Evolutionary conservation across 805 yeast genomes (phyloP), one percentile per base, ranked within the genome.

Genomic region (Metschnikowia shivogae): DNA sequence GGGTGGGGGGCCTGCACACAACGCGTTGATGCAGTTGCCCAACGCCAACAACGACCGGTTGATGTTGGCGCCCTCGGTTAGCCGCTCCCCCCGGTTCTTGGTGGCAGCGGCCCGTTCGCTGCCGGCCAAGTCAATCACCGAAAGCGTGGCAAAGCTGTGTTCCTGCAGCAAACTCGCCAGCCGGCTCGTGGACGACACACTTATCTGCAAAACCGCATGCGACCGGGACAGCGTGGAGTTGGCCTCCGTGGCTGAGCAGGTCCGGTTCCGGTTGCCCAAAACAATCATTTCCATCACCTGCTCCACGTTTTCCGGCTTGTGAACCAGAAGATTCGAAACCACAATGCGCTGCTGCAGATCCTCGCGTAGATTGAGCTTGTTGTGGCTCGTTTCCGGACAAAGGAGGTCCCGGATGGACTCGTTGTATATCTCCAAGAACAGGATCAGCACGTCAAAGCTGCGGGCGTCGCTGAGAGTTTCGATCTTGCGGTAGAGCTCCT

Each of bases 31-130:
- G 64, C 97, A 92, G 59, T 89, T 90, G 0, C 97, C 98, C 37
- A 92, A 72, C 0, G 98, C 96, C 39, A 92, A 65, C 36, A 92
- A 69, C 0, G 97, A 89, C 60, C 82, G 80, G 67, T 92, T 92
- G 59, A 92, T 92, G 61, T 88, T 88, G 11, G 97, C 98, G 24
- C 98, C 97, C 62, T 92, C 98, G 45, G 80, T 78, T 11, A 92
- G 72, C 39, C 96, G 68, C 27, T 74, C 78, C 0, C 98, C 98
- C 37, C 89, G 65, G 62, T 92, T 92, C 53, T 78, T 80, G 0
- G 98, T 89, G 0, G 93, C 85, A 0, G 93, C 82, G 0, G 98
- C 98, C 34, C 98, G 72, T 66, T 92, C 98, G 64, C 95, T 86
- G 4, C 98, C 98, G 0, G 98, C 98, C 36, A 92, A 67, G 63